Percentiles rank a stretch among this genome's conserved stretches.
Evolutionary conservation across 192 early-diverging fungal species (phyloP).

Genomic region (Podila verticillata): DNA sequence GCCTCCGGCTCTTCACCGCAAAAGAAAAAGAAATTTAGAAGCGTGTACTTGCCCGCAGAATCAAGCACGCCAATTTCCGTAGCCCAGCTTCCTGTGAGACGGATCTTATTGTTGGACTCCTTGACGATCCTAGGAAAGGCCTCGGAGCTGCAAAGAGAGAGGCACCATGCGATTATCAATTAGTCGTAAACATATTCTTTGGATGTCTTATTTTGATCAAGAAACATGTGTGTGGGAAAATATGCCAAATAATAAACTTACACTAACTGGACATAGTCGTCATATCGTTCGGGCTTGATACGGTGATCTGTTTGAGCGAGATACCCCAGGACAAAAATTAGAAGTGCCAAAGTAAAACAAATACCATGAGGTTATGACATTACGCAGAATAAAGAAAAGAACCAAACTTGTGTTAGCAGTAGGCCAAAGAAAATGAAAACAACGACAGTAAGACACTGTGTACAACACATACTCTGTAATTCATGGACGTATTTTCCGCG

Average conservation of each 20-base stretch:
- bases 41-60: constrained; percentile 71
- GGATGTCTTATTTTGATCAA: background rate
- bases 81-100: constrained; percentile 90
- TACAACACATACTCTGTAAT: constrained; percentile 68
- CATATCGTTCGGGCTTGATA: constrained; percentile 86
- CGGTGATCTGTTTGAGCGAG: constrained; percentile 65
- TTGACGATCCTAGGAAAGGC: constrained; percentile 82
- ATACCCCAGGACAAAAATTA: constrained; percentile 3
- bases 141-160: constrained; percentile 61
- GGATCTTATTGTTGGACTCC: constrained; percentile 76
- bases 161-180: background rate
- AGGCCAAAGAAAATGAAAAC: background rate
- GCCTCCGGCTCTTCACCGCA: background rate
- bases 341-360: constrained; percentile 1
- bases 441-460: constrained; percentile 2
- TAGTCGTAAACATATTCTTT: no score
- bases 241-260: constrained; percentile 31
- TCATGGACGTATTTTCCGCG: constrained; percentile 89
- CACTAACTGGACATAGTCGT: constrained; percentile 85
- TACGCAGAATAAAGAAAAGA: background rate
- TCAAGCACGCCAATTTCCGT: constrained; percentile 90
- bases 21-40: constrained; percentile 1
- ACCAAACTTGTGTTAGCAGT: background rate
- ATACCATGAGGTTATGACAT: background rate
- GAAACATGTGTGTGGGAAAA: no score